Evolutionary conservation across 2,329 filamentous ascomycete genomes (phyloP), one percentile per base, ranked within the genome.

Genomic region (Zymoseptoria crescenta): DNA sequence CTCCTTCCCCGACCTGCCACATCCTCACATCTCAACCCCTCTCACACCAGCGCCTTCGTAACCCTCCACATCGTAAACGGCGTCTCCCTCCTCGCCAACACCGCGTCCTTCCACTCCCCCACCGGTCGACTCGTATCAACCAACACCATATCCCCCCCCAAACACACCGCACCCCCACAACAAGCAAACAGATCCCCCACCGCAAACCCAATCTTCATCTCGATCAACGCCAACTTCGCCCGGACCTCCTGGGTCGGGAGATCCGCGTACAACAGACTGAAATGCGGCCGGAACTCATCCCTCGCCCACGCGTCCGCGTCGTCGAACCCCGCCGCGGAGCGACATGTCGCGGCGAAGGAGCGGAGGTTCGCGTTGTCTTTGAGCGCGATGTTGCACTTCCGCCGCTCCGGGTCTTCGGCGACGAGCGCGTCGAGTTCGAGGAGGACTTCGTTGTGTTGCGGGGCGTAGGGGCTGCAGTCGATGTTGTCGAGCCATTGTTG

Each of bases 171-270:
- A 2, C 65, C 65, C 24, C 65, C 65, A 62, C 65, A 67, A 24
- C 65, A 67, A 29, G 65, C 65, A 51, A 67, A 67, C 21, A 66
- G 28, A 61, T 67, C 65, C 24, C 65, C 65, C 45, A 63, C 58
- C 8, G 65, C 65, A 27, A 67, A 67, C 16, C 65, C 65, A 52
- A 67, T 59, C 35, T 66, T 66, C 64, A 67, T 66, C 53, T 67
- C 64, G 55, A 67, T 61, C 55, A 65, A 53, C 19, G 65, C 57
- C 4, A 65, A 28, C 53, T 66, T 65, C 16, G 21, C 56, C 57
- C 59, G 55, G 24, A 66, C 65, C 27, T 66, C 63, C 24, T 61
- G 56, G 9, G 64, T 67, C 21, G 63, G 57, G 20, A 63, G 27
- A 53, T 66, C 64, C 8, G 59, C 62, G 52, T 67, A 65, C 13